Conservation (phyloP, 2,329 filamentous ascomycete species). For the Epichloe coenophiala region DNA sequence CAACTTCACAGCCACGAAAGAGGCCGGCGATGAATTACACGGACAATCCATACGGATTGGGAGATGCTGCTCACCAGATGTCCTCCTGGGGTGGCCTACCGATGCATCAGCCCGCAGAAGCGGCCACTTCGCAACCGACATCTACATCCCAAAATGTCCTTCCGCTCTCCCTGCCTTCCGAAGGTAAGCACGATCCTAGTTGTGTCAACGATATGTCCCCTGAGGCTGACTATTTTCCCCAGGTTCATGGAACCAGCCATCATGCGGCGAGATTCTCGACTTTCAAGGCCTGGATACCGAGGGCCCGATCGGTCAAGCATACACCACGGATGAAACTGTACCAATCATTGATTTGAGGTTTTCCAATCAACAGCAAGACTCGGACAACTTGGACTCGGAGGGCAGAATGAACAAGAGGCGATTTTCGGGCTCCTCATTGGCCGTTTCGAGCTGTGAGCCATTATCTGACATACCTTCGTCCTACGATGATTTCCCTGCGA, state of each 20-base stretch:
- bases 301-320: constrained; percentile 47
- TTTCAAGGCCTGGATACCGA: constrained; percentile 42
- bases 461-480: constrained; percentile 56
- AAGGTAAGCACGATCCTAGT: constrained; percentile 1
- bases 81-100: constrained; percentile 6
- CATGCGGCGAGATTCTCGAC: constrained; percentile 43
- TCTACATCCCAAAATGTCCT: constrained; percentile 3
- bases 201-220: neutral
- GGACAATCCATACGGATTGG: constrained; percentile 6
- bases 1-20: constrained; percentile 8
- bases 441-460: constrained; percentile 52
- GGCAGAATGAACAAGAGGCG: constrained; percentile 42
- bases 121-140: constrained; percentile 7
- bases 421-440: constrained; percentile 62
- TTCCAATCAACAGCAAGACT: constrained; percentile 31
- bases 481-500: constrained; percentile 57
- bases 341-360: constrained; percentile 49
- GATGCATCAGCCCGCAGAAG: neutral
- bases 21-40: constrained; percentile 6
- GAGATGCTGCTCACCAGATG: constrained; percentile 4
- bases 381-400: constrained; percentile 36
- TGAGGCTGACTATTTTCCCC: neutral
- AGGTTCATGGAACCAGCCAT: constrained; percentile 37
- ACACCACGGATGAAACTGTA: constrained; percentile 48
- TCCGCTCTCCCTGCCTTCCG: constrained; percentile 2